Evolutionary conservation across 345 rosid genomes (phyloP).

Genomic region (Psidium friedrichsthalianum): DNA sequence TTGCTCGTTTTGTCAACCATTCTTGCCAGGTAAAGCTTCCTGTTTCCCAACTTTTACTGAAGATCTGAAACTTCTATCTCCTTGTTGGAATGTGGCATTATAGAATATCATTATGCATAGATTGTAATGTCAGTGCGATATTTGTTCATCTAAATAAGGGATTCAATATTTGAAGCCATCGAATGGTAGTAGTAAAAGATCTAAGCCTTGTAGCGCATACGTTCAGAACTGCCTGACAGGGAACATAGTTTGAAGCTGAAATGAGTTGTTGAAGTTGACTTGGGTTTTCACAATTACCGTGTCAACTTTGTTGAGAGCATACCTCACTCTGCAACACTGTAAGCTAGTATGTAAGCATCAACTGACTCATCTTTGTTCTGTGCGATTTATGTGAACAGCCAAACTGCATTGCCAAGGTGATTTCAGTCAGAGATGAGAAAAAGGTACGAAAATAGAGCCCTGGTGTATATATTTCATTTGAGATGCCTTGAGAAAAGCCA

Average conservation of each 20-base stretch:
- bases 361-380: background rate
- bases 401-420: conserved; percentile 48
- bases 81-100: background rate
- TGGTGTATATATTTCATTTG: background rate
- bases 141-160: background rate
- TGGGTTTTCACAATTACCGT: background rate
- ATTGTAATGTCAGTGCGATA: background rate
- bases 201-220: background rate
- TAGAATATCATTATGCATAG: background rate
- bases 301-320: background rate
- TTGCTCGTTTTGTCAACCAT: conserved; percentile 57
- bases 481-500: background rate
- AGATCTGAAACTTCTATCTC: background rate
- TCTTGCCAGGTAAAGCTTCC: conserved; percentile 37
- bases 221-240: background rate
- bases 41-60: background rate
- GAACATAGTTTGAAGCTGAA: background rate
- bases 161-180: background rate
- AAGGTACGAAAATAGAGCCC: conserved; percentile 20
- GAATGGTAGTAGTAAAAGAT: background rate
- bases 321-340: background rate
- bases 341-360: background rate
- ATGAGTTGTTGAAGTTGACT: background rate
- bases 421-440: conserved; percentile 40
- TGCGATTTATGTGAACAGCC: conserved; percentile 26